Evolutionary conservation across 331 rosid genomes (phyloP).

Genomic region (Dryas integrifolia): DNA sequence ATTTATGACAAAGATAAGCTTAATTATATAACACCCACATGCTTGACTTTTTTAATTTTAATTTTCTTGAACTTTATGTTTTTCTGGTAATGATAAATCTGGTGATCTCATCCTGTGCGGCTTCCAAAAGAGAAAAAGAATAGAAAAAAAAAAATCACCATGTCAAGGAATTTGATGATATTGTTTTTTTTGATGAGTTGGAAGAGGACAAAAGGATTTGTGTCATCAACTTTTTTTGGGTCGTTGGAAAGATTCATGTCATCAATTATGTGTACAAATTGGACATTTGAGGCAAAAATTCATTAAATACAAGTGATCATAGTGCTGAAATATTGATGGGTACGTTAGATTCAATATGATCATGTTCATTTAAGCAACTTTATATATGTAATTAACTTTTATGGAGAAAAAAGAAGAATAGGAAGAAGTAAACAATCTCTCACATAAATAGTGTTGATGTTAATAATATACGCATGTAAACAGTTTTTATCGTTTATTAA

Average conservation of each 20-base stretch:
- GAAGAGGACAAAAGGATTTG: slow-evolving; percentile 29
- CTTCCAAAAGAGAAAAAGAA: neutral
- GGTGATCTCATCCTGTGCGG: neutral
- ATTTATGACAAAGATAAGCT: slow-evolving; percentile 17
- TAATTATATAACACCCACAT: slow-evolving; percentile 14
- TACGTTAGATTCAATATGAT: too few species aligned
- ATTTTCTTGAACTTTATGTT: neutral
- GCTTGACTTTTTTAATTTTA: slow-evolving; percentile 5
- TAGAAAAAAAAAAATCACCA: neutral
- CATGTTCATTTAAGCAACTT: too few species aligned
- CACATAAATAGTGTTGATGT: too few species aligned
- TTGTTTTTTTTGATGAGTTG: slow-evolving; percentile 6
- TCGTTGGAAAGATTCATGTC: neutral
- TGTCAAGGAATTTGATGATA: neutral
- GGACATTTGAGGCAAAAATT: too few species aligned
- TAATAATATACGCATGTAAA: too few species aligned
- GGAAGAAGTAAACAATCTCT: too few species aligned
- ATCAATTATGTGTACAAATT: neutral
- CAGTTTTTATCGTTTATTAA: too few species aligned
- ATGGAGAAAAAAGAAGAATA: too few species aligned
- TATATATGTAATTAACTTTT: too few species aligned
- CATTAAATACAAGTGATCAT: too few species aligned
- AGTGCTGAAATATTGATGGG: too few species aligned
- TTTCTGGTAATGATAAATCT: neutral
- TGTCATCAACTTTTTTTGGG: slow-evolving; percentile 13